Conservation (phyloP, 257 asterid species). For the Solanum habrochaites region DNA sequence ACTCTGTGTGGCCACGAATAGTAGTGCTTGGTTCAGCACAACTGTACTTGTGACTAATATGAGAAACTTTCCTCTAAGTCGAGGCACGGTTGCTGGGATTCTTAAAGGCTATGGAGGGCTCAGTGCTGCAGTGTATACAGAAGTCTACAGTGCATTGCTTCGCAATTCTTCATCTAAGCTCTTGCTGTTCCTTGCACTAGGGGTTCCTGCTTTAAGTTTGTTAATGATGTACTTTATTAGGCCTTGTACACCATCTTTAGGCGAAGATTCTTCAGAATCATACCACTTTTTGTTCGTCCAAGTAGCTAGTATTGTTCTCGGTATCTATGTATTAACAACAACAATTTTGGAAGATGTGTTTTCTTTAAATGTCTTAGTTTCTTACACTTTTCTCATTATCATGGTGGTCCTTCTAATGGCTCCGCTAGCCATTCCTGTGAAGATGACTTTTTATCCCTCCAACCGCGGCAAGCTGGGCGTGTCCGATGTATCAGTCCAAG, state of each 20-base stretch:
- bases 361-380: slow-evolving; percentile 15
- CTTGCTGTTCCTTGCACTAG: slow-evolving; percentile 41
- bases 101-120: slow-evolving; percentile 68
- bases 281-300: slow-evolving; percentile 49
- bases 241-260: slow-evolving; percentile 55
- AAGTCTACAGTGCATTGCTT: slow-evolving; percentile 42
- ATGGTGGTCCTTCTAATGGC: slow-evolving; percentile 58
- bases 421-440: slow-evolving; percentile 57
- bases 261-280: slow-evolving; percentile 44
- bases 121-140: slow-evolving; percentile 60
- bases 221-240: slow-evolving; percentile 45
- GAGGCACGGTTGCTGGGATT: slow-evolving; percentile 65
- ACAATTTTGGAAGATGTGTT: slow-evolving; percentile 30
- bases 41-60: slow-evolving; percentile 65
- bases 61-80: slow-evolving; percentile 66
- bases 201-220: slow-evolving; percentile 41
- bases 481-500: background rate
- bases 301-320: slow-evolving; percentile 47
- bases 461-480: slow-evolving; percentile 8
- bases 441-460: slow-evolving; percentile 55
- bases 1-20: slow-evolving; percentile 44
- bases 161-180: slow-evolving; percentile 41
- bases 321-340: slow-evolving; percentile 42
- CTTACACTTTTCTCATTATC: slow-evolving; percentile 22
- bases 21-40: slow-evolving; percentile 63